These are phyloP conservation scores for Calophaca sinica DNA, from an alignment of 306 rosid genomes.

Conservation along the genomic window DNA sequence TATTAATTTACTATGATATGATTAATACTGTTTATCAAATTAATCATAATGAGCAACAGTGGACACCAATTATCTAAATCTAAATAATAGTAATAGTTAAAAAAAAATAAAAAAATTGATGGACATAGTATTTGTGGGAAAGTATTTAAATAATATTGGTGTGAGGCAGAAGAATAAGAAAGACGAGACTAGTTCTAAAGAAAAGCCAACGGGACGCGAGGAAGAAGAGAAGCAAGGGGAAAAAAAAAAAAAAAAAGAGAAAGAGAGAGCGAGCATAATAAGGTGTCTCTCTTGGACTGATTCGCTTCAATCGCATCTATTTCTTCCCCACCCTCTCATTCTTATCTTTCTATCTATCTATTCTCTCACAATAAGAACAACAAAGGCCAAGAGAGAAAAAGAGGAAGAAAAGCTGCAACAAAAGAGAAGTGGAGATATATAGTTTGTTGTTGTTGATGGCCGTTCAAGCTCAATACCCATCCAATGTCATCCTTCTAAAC, in stretches of 20 bases:
- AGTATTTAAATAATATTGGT: conserved; percentile 31
- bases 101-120: background rate
- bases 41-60: too few species aligned
- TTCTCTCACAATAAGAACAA: conserved; percentile 1
- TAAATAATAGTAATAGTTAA: background rate
- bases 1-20: background rate
- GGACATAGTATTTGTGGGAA: background rate
- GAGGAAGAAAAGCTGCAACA: background rate
- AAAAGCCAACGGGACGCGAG: conserved; percentile 63
- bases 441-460: conserved; percentile 58
- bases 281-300: conserved; percentile 79
- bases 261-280: conserved; percentile 56
- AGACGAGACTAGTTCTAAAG: conserved; percentile 55
- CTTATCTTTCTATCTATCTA: conserved; percentile 16
- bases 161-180: conserved; percentile 41
- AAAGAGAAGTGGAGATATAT: background rate
- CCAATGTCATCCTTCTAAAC: conserved; percentile 76
- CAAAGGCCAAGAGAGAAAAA: background rate
- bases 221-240: conserved; percentile 47
- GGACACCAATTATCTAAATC: too few species aligned
- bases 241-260: background rate
- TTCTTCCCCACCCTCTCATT: conserved; percentile 46
- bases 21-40: too few species aligned
- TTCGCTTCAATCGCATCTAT: conserved; percentile 77
- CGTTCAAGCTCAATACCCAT: conserved; percentile 96